These are phyloP conservation scores for Eucalyptus rudis DNA, from an alignment of 345 rosid species.

Conservation along the genomic window DNA sequence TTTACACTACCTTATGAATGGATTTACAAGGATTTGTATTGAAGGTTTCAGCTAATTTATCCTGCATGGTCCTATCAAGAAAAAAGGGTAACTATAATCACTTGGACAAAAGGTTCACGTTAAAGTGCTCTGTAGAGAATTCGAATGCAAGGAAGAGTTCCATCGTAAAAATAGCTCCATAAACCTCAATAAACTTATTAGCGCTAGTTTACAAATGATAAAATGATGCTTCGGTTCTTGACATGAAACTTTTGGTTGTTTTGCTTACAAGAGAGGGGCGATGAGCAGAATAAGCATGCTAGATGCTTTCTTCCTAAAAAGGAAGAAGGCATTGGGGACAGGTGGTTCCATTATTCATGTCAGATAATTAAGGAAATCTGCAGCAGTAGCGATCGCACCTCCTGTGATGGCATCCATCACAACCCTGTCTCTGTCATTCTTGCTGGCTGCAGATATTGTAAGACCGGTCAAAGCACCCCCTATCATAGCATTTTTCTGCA, in stretches of 20 bases:
- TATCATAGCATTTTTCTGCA: conserved; percentile 86
- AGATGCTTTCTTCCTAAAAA: background rate
- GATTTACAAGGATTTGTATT: background rate
- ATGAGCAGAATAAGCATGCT: background rate
- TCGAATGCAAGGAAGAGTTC: background rate
- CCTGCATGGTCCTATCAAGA: background rate
- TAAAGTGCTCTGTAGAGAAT: background rate
- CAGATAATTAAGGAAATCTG: conserved; percentile 49
- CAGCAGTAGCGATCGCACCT: conserved; percentile 81
- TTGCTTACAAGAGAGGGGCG: background rate
- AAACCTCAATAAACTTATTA: background rate
- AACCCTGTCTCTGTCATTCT: conserved; percentile 34
- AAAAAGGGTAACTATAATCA: background rate
- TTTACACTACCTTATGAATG: background rate
- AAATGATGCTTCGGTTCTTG: background rate
- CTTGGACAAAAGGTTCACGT: background rate
- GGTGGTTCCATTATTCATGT: background rate
- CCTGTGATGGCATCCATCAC: conserved; percentile 60
- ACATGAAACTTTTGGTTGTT: background rate
- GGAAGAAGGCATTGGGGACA: background rate
- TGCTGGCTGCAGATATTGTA: conserved; percentile 36
- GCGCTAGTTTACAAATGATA: background rate
- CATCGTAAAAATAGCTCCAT: background rate
- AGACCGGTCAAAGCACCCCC: conserved; percentile 84
- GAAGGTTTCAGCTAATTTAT: background rate